phyloP scores from a whole-genome alignment of 257 asterid species.

The Primulina eburnea region DNA sequence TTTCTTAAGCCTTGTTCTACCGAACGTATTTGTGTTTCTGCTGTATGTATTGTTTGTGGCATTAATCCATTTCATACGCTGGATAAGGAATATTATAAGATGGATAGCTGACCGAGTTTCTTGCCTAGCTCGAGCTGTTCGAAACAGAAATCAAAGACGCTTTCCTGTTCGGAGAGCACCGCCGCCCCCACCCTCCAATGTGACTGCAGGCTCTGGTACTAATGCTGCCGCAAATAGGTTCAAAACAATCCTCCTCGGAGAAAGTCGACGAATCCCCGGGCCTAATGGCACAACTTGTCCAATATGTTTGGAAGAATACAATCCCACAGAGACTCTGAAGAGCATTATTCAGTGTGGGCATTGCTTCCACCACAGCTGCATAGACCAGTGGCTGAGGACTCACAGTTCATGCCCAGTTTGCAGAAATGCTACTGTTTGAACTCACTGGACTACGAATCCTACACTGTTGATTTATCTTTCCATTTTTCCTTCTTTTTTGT shows the following conservation, averaged over 20 bases:
- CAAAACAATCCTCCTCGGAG: slow-evolving; percentile 31
- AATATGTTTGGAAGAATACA: slow-evolving; percentile 40
- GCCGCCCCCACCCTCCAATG: slow-evolving; percentile 6
- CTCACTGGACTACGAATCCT: not conserved
- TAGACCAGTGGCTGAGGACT: slow-evolving; percentile 36
- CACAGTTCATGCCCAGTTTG: slow-evolving; percentile 39
- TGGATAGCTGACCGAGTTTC: not conserved
- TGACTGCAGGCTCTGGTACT: slow-evolving; percentile 23
- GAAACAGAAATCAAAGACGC: not conserved
- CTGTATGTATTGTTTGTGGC: not conserved
- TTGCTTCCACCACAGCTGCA: slow-evolving; percentile 42
- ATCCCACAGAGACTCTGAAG: slow-evolving; percentile 32
- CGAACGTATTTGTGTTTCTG: not conserved
- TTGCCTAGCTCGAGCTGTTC: not conserved
- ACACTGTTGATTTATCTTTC: too few relatives aligned
- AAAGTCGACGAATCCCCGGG: slow-evolving; percentile 23
- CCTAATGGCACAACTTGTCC: slow-evolving; percentile 31
- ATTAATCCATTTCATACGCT: not conserved
- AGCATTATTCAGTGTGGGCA: slow-evolving; percentile 40
- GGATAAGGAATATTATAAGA: not conserved
- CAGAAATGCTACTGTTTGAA: slow-evolving; percentile 21
- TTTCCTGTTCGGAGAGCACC: not conserved
- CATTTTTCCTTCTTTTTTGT: not conserved
- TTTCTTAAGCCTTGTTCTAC: not conserved
- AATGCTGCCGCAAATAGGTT: slow-evolving; percentile 29